These are phyloP conservation scores for Kwoniella shivajii DNA, from an alignment of 1,284 basidiomycete genomes.

Conservation along the genomic window DNA sequence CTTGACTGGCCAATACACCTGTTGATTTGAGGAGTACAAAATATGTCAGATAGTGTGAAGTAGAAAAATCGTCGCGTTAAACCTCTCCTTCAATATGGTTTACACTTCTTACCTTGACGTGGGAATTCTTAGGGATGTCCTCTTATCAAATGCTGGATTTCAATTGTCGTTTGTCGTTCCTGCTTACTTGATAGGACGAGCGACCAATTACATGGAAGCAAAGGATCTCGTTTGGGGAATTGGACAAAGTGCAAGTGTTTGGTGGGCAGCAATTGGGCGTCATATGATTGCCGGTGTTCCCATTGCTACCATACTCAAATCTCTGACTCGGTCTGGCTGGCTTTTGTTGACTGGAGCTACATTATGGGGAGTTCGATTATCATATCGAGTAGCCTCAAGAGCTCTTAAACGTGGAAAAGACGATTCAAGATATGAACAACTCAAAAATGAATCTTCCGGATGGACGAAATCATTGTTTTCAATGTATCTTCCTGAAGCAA, in stretches of 20 bases:
- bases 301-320: conserved; percentile 12
- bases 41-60: too few relatives aligned
- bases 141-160: conserved; percentile 29
- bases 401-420: conserved; percentile 17
- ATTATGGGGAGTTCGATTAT: conserved; percentile 25
- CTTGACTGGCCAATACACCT: too few relatives aligned
- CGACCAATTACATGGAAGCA: conserved; percentile 12
- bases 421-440: conserved; percentile 25
- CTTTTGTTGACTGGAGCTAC: conserved; percentile 28
- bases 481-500: conserved; percentile 22
- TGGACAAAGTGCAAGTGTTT: conserved; percentile 26
- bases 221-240: conserved; percentile 32
- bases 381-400: conserved; percentile 25
- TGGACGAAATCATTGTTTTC: conserved; percentile 24
- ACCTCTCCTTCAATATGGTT: not conserved
- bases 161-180: conserved; percentile 24
- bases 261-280: conserved; percentile 25
- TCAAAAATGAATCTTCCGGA: conserved; percentile 11
- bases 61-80: too few relatives aligned
- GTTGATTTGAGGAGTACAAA: too few relatives aligned
- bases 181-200: conserved; percentile 21
- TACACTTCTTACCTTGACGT: conserved; percentile 9
- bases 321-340: conserved; percentile 23
- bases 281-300: conserved; percentile 14
- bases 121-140: conserved; percentile 26